Conservation (phyloP, 192 early-diverging fungal species). For the Gonapodya prolifera region DNA sequence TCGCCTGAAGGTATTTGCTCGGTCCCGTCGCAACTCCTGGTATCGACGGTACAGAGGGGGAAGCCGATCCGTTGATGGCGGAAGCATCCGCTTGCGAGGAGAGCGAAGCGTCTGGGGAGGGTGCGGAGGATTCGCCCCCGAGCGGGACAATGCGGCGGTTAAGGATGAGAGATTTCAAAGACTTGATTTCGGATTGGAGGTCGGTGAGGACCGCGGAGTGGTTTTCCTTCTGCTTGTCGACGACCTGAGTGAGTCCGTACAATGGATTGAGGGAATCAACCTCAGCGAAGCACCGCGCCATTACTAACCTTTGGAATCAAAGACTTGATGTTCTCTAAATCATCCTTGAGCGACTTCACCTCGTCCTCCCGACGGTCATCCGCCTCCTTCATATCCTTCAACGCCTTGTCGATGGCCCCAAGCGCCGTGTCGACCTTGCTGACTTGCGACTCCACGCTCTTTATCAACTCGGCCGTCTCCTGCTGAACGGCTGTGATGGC, state of each 20-base stretch:
- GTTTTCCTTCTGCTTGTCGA: slow-evolving; percentile 60
- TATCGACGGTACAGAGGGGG: background rate
- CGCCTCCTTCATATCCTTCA: slow-evolving; percentile 27
- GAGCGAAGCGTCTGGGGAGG: no score
- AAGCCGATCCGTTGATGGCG: background rate
- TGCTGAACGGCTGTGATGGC: background rate
- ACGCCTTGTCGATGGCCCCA: slow-evolving; percentile 11
- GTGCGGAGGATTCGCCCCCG: no score
- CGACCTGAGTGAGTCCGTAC: slow-evolving; percentile 28
- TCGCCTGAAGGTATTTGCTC: background rate
- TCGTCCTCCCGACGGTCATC: slow-evolving; percentile 56
- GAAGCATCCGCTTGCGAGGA: no score
- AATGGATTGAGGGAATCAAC: background rate
- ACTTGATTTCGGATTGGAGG: slow-evolving; percentile 88
- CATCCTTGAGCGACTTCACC: slow-evolving; percentile 55
- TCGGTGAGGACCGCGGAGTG: slow-evolving; percentile 55
- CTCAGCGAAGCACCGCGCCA: slow-evolving; percentile 1
- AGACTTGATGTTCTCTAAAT: slow-evolving; percentile 56
- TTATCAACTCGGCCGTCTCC: slow-evolving; percentile 44
- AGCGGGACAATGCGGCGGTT: slow-evolving; percentile 46
- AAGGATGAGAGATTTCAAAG: slow-evolving; percentile 76
- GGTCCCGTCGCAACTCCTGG: background rate
- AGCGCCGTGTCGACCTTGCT: slow-evolving; percentile 41
- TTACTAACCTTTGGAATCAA: slow-evolving; percentile 59
- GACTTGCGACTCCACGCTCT: slow-evolving; percentile 51